Evolutionary conservation across 768 basidiomycete species (phyloP).

Genomic region (Pisolithus tinctorius): DNA sequence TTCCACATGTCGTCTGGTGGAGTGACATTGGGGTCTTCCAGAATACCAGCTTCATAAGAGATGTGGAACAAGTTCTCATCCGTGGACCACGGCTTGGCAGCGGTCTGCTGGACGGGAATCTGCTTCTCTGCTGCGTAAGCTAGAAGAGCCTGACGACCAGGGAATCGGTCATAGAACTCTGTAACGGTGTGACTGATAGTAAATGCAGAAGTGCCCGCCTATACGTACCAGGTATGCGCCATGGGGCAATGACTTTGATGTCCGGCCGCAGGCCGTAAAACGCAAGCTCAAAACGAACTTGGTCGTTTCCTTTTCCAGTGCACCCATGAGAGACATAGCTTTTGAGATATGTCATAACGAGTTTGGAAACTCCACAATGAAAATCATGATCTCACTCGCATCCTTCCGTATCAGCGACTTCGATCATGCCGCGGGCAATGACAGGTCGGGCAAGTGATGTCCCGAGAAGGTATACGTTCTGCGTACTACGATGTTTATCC

Average conservation of each 20-base stretch:
- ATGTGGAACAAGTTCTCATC: conserved; percentile 99
- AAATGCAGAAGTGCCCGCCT: background rate
- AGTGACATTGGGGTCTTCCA: conserved; percentile 93
- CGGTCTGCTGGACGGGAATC: conserved; percentile 93
- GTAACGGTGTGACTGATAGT: background rate
- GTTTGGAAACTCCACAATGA: background rate
- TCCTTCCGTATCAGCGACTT: conserved; percentile 78
- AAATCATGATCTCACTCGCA: conserved; percentile 72
- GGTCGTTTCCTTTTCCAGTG: conserved; percentile 99
- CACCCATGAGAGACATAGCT: conserved; percentile 98
- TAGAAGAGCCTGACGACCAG: conserved; percentile 91
- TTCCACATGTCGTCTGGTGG: conserved; percentile 99
- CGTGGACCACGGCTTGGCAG: conserved; percentile 98
- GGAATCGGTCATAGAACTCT: conserved; percentile 98
- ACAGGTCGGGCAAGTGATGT: conserved; percentile 98
- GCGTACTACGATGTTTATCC: background rate
- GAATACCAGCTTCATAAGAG: conserved; percentile 98
- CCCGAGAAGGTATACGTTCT: conserved; percentile 96
- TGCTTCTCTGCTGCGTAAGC: conserved; percentile 80
- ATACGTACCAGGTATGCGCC: conserved; percentile 81
- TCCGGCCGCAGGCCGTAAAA: conserved; percentile 98
- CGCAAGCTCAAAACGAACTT: conserved; percentile 97
- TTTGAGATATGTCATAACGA: background rate
- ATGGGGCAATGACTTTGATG: conserved; percentile 98
- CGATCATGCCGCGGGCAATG: conserved; percentile 98